A percentile compares a stretch with the other conserved stretches of the same genome.
phyloP scores from a whole-genome alignment of 257 asterid genomes.

The Fraxinus excelsior region DNA sequence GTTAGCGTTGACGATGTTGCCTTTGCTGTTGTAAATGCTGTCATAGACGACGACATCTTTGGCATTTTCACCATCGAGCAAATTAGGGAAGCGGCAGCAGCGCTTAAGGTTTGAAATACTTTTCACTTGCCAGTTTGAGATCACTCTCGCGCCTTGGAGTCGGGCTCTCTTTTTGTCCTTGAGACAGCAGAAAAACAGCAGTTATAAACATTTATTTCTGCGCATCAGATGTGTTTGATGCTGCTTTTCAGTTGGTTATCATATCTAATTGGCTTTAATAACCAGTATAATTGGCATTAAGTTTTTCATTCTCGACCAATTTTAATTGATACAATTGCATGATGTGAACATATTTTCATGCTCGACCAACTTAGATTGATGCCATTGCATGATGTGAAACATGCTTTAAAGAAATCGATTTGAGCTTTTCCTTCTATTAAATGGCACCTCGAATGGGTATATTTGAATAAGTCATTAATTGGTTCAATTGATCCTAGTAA shows the following conservation, averaged over 20 bases:
- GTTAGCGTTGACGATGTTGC: constrained; percentile 90
- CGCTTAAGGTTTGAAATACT: constrained; percentile 39
- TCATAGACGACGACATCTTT: constrained; percentile 70
- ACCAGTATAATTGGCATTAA: too few relatives aligned
- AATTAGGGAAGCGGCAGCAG: constrained; percentile 90
- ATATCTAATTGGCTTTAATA: not conserved
- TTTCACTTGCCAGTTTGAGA: not conserved
- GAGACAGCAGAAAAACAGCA: not conserved
- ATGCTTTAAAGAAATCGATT: too few relatives aligned
- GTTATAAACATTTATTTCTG: not conserved
- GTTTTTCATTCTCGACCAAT: too few relatives aligned
- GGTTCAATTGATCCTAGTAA: too few relatives aligned
- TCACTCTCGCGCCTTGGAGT: not conserved
- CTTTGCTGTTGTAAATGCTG: constrained; percentile 69
- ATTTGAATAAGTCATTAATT: too few relatives aligned
- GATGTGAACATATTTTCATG: not conserved
- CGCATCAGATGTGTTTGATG: not conserved
- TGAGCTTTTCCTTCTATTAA: too few relatives aligned
- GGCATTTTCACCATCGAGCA: constrained; percentile 92
- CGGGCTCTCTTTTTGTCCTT: not conserved
- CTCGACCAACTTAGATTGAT: not conserved
- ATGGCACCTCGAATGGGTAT: too few relatives aligned
- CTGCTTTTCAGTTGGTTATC: not conserved
- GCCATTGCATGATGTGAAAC: too few relatives aligned
- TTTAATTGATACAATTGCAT: too few relatives aligned